Conservation (phyloP, 2,329 filamentous ascomycete genomes). For the Monosporascus sp. region DNA sequence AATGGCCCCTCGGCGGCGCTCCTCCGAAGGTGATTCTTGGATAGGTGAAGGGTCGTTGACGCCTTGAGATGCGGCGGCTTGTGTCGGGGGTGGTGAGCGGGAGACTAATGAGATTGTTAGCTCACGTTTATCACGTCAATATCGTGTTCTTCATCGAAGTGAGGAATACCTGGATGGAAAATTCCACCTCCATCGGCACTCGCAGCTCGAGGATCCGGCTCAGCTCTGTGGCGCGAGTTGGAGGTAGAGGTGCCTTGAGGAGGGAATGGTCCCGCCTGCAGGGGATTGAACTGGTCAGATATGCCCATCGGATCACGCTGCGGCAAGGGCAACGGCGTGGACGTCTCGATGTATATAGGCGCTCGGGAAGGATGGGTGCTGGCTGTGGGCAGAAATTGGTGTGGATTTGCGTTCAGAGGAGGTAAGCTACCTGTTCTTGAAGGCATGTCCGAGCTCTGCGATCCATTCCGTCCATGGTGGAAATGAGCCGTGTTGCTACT, state of each 20-base stretch:
- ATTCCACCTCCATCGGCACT: conserved; percentile 2
- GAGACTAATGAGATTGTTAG: conserved; percentile 4
- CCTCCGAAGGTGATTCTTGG: not conserved
- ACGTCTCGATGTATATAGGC: not conserved
- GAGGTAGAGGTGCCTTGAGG: conserved; percentile 1
- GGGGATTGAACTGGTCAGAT: not conserved
- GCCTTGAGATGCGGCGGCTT: not conserved
- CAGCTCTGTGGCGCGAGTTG: conserved; percentile 3
- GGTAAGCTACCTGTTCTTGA: not conserved
- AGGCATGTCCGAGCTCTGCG: not conserved
- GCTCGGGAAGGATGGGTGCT: not conserved
- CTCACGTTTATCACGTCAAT: not conserved
- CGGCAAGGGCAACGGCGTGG: not conserved
- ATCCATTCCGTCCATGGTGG: not conserved
- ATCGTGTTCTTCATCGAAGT: not conserved
- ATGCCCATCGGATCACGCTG: not conserved
- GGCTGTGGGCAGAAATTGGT: not conserved
- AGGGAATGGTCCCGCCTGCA: not conserved
- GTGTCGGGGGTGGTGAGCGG: conserved; percentile 8
- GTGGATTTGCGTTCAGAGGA: not conserved
- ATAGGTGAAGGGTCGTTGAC: conserved; percentile 1
- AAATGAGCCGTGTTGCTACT: not conserved
- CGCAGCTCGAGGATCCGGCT: not conserved
- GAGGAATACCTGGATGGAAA: conserved; percentile 9
- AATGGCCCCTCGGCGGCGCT: conserved; percentile 1